phyloP scores from a whole-genome alignment of 163 green algal species.

The Chlorella variabilis region DNA sequence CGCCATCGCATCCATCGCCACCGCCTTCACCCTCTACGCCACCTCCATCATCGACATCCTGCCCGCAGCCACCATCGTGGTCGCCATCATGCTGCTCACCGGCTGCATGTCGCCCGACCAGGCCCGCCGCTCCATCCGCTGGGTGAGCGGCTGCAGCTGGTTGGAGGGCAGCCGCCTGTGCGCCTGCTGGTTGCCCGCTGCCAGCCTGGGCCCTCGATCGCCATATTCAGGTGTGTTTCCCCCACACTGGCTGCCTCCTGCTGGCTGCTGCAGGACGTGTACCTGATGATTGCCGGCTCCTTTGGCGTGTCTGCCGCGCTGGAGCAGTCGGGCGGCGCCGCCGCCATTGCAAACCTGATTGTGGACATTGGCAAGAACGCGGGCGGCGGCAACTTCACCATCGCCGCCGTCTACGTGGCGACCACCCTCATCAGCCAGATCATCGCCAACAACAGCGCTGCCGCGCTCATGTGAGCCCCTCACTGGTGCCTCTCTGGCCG shows the following conservation, averaged over 20 bases:
- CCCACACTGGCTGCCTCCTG: no score
- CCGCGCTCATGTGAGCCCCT: constrained; percentile 74
- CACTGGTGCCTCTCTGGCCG: not conserved
- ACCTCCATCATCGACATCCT: constrained; percentile 49
- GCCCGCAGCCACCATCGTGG: constrained; percentile 41
- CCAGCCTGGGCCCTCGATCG: no score
- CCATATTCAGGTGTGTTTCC: no score
- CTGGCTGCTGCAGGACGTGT: constrained; percentile 60
- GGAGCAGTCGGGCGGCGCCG: constrained; percentile 68
- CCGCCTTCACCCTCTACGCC: constrained; percentile 45
- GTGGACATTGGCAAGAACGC: constrained; percentile 54
- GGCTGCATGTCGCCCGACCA: constrained; percentile 73
- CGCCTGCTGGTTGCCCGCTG: no score
- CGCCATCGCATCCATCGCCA: constrained; percentile 18
- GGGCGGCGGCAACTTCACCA: constrained; percentile 53
- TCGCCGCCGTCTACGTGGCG: constrained; percentile 78
- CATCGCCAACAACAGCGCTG: constrained; percentile 85
- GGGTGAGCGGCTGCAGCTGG: constrained; percentile 32
- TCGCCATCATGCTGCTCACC: constrained; percentile 65
- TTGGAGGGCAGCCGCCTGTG: constrained; percentile 11
- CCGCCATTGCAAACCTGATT: constrained; percentile 67
- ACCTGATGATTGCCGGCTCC: constrained; percentile 70
- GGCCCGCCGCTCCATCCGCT: constrained; percentile 66
- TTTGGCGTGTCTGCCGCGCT: constrained; percentile 73
- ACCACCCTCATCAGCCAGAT: constrained; percentile 79